Evolutionary conservation across 2,329 filamentous ascomycete species (phyloP).

Genomic region (Penicillium digitatum): DNA sequence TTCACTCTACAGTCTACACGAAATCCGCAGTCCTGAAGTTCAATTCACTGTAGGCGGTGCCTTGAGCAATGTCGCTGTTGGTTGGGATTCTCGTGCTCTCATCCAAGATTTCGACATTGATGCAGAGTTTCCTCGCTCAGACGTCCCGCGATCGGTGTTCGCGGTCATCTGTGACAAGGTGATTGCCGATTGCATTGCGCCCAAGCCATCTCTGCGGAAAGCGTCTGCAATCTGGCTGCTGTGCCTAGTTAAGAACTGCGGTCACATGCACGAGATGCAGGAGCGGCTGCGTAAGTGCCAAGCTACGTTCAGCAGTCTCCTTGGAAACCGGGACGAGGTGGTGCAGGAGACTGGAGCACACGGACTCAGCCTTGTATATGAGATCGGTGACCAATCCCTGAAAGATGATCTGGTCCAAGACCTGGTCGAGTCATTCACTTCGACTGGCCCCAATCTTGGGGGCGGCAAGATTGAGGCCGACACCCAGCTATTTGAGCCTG

Average conservation of each 20-base stretch:
- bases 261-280: constrained; percentile 71
- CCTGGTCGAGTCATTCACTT: constrained; percentile 83
- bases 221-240: constrained; percentile 94
- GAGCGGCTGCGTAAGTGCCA: constrained; percentile 73
- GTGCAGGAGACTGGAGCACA: constrained; percentile 94
- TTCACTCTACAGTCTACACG: constrained; percentile 71
- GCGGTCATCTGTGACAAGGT: constrained; percentile 65
- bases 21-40: constrained; percentile 78
- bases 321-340: constrained; percentile 85
- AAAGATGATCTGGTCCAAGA: constrained; percentile 82
- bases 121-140: constrained; percentile 42
- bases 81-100: constrained; percentile 80
- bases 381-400: constrained; percentile 76
- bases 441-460: constrained; percentile 56
- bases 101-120: constrained; percentile 73
- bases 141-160: constrained; percentile 42
- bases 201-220: constrained; percentile 84
- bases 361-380: constrained; percentile 87
- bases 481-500: constrained; percentile 89
- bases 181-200: constrained; percentile 71
- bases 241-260: constrained; percentile 85
- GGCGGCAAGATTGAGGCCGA: constrained; percentile 78
- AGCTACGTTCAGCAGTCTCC: constrained; percentile 77
- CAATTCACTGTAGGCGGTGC: constrained; percentile 91
- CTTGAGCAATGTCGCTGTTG: constrained; percentile 68